Evolutionary conservation across 1,284 basidiomycete species (phyloP).

Genomic region (Schizophyllum commune): DNA sequence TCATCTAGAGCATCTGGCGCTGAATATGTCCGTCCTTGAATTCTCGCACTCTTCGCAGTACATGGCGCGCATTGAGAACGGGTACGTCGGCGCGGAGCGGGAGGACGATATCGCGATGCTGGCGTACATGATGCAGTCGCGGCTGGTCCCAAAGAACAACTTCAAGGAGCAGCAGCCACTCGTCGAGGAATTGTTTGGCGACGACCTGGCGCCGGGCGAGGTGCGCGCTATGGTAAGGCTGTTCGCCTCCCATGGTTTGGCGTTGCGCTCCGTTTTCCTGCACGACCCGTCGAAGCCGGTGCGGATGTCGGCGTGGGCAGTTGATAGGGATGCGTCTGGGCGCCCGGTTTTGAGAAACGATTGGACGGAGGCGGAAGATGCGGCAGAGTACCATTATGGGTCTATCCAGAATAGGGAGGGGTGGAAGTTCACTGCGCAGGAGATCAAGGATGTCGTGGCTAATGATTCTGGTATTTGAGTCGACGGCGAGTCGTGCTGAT

Average conservation of each 20-base stretch:
- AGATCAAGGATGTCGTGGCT: not conserved
- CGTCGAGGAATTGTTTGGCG: too few relatives aligned
- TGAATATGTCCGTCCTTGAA: not conserved
- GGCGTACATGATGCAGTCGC: not conserved
- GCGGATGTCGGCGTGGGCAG: not conserved
- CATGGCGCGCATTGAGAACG: not conserved
- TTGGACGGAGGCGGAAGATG: not conserved
- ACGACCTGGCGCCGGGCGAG: too few relatives aligned
- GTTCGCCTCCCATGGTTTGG: not conserved
- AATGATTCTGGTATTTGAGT: too few relatives aligned
- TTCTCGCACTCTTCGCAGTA: not conserved
- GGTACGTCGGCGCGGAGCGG: not conserved
- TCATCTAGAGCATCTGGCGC: not conserved
- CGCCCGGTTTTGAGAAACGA: not conserved
- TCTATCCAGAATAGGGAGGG: not conserved
- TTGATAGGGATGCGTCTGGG: not conserved
- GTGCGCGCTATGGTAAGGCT: not conserved
- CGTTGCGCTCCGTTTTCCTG: not conserved
- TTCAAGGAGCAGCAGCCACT: not conserved
- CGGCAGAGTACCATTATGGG: not conserved
- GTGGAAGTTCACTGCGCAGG: not conserved
- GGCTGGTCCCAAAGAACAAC: not conserved
- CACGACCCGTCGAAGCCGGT: not conserved
- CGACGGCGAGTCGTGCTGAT: too few relatives aligned
- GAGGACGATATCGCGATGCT: not conserved